These are phyloP conservation scores for Hyparrhenia diplandra DNA, from an alignment of 176 grass and related monocot species.

Conservation along the genomic window DNA sequence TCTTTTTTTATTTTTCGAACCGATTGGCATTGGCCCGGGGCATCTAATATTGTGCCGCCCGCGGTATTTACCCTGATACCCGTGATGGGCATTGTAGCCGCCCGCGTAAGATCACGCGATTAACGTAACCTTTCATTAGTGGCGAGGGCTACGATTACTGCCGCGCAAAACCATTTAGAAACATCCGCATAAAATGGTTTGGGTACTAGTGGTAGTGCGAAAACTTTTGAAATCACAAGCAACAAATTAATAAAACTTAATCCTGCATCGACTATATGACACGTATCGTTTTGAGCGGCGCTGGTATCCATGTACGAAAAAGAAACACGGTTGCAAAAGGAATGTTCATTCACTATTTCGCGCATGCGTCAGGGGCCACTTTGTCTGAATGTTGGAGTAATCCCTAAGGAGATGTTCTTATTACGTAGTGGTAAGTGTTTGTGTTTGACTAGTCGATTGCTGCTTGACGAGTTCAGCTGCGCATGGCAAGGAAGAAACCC, in stretches of 20 bases:
- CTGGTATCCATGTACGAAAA: background rate
- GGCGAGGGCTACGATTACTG: too few species aligned
- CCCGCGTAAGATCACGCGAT: too few species aligned
- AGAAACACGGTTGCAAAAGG: background rate
- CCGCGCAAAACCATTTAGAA: too few species aligned
- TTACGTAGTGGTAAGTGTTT: background rate
- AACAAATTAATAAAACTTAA: background rate
- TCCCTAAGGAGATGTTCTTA: background rate
- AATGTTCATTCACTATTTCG: slow-evolving; percentile 15
- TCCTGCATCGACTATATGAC: background rate
- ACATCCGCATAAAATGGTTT: too few species aligned
- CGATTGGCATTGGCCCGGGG: too few species aligned
- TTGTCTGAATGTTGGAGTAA: slow-evolving; percentile 27
- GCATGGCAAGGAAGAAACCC: background rate
- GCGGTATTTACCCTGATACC: too few species aligned
- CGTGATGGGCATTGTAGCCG: too few species aligned
- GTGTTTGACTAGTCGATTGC: background rate
- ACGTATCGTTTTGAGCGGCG: background rate
- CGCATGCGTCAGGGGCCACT: background rate
- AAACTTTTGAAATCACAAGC: background rate
- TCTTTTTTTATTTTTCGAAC: too few species aligned
- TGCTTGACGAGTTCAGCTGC: background rate
- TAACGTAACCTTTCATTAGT: too few species aligned
- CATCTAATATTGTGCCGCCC: too few species aligned
- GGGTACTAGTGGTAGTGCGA: too few species aligned